Evolutionary conservation across 192 early-diverging fungal species (phyloP), one percentile per base, ranked within the genome.

Genomic region (Backusella tuberculispora): DNA sequence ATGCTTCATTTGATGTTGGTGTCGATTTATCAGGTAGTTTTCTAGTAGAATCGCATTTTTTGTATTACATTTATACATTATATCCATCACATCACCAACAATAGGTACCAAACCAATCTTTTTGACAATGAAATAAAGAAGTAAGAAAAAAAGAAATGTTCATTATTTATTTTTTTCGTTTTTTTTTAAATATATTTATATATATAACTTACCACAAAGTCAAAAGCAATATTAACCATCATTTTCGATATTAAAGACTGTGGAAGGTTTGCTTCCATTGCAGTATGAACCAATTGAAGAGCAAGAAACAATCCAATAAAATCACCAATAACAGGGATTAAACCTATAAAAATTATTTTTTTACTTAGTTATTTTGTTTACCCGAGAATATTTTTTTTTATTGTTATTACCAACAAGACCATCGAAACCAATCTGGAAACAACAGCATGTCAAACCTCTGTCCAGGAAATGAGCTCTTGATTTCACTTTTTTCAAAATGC

Each of bases 101-200:
- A 87, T 17, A 26, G 85, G 85, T n/a, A 83, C 48, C n/a, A 87
- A 15, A 0, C 85, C 84, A 24, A 83, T 48, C 85, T 86, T 78
- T 60, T 12, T 34, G 29, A 34, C 2, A 34, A 34, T 34, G 29
- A 34, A 2, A 34, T 34, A 34, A 34, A 34, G 2, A 34, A 34
- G 2, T 6, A 43, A 15, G 29, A 41, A n/a, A 56, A 56, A 24
- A 26, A 38, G 10, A 15, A 34, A 29, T n/a, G n/a, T n/a, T n/a
- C n/a, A n/a, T n/a, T n/a, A n/a, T n/a, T n/a, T n/a, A n/a, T n/a
- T n/a, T n/a, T n/a, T n/a, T n/a, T n/a, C n/a, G n/a, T n/a, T n/a
- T n/a, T n/a, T n/a, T n/a, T n/a, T n/a, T n/a, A n/a, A n/a, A n/a
- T n/a, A n/a, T n/a, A n/a, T n/a, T n/a, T n/a, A n/a, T n/a, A n/a